phyloP scores from a whole-genome alignment of 2,329 filamentous ascomycete genomes.

The Scedosporium dehoogii region DNA sequence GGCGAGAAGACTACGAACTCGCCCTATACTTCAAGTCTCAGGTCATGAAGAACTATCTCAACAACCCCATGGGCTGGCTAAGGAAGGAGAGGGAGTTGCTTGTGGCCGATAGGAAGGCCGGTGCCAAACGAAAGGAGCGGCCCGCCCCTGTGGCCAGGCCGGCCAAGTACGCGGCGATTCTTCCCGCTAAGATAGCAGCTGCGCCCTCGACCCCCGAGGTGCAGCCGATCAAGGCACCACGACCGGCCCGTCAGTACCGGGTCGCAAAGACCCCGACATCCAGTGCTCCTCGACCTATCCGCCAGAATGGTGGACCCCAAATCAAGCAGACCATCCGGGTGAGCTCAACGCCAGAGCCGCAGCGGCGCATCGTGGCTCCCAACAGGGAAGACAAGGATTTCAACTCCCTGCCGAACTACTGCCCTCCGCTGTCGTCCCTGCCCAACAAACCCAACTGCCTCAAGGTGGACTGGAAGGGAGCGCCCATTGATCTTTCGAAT shows the following conservation, averaged over 20 bases:
- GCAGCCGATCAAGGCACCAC: not conserved
- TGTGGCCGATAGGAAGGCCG: slow-evolving; percentile 34
- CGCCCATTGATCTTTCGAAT: slow-evolving; percentile 62
- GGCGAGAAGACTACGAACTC: slow-evolving; percentile 42
- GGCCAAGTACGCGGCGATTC: slow-evolving; percentile 24
- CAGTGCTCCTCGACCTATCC: slow-evolving; percentile 23
- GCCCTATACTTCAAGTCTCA: slow-evolving; percentile 42
- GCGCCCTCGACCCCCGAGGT: not conserved
- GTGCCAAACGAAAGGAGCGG: slow-evolving; percentile 16
- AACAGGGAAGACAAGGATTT: slow-evolving; percentile 81
- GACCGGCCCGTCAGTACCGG: slow-evolving; percentile 11
- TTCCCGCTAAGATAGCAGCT: slow-evolving; percentile 26
- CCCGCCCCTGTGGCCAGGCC: not conserved
- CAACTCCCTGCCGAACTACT: slow-evolving; percentile 59
- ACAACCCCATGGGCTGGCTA: slow-evolving; percentile 38
- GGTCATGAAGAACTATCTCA: slow-evolving; percentile 34
- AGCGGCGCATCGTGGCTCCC: slow-evolving; percentile 42
- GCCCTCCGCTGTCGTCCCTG: slow-evolving; percentile 57
- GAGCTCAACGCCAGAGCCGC: slow-evolving; percentile 13
- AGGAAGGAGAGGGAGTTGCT: slow-evolving; percentile 37
- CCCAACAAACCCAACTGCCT: slow-evolving; percentile 58
- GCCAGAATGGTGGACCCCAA: slow-evolving; percentile 13
- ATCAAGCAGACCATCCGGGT: not conserved
- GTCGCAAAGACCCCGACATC: slow-evolving; percentile 23
- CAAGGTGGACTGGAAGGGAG: slow-evolving; percentile 82